Percentiles rank a stretch among this genome's conserved stretches.
Evolutionary conservation across 345 rosid genomes (phyloP).

Genomic region (Populus alba): DNA sequence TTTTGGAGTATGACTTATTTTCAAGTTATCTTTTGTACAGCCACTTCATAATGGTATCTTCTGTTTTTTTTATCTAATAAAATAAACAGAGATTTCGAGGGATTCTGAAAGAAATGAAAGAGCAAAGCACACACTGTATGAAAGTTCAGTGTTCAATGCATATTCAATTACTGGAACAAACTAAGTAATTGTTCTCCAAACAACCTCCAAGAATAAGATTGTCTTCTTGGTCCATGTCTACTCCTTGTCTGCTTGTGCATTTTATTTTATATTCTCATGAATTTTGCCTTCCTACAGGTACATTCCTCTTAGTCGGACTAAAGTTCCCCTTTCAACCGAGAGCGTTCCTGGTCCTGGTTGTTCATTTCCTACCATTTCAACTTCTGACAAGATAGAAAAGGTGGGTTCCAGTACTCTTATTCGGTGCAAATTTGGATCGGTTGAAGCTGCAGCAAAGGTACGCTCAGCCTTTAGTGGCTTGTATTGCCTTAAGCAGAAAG

Average conservation of each 20-base stretch:
- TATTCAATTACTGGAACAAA: neutral
- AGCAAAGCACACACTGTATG: neutral
- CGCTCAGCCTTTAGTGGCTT: neutral
- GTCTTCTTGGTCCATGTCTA: neutral
- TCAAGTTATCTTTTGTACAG: neutral
- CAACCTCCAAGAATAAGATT: neutral
- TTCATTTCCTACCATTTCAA: slow-evolving; percentile 58
- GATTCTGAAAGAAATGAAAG: neutral
- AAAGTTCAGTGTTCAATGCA: neutral
- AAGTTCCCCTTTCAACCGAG: slow-evolving; percentile 36
- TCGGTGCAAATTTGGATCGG: slow-evolving; percentile 64
- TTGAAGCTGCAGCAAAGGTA: slow-evolving; percentile 80
- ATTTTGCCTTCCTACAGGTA: slow-evolving; percentile 52
- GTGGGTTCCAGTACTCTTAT: slow-evolving; percentile 55
- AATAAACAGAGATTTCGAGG: neutral
- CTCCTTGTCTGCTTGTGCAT: neutral
- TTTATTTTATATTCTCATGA: slow-evolving; percentile 7
- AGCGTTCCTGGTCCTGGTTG: slow-evolving; percentile 33
- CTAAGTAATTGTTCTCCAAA: neutral
- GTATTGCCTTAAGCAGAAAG: neutral
- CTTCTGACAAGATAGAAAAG: slow-evolving; percentile 54
- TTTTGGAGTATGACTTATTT: neutral
- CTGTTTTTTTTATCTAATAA: neutral
- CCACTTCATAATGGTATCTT: neutral
- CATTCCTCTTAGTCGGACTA: slow-evolving; percentile 64